Evolutionary conservation across 139 green algal species (phyloP).

Genomic region (Picochlorum sp.): DNA sequence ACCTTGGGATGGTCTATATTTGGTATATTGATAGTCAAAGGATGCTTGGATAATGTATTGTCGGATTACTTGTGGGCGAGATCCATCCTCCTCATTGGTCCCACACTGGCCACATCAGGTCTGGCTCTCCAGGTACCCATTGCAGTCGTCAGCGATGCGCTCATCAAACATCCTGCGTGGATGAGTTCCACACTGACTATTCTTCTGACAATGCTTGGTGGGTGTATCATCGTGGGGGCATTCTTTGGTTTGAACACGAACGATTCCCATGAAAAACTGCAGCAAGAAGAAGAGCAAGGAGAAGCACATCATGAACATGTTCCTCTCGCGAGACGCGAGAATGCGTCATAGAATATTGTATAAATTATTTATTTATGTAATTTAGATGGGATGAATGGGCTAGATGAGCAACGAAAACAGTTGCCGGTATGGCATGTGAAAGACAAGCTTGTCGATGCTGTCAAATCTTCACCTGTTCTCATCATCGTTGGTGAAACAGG

Average conservation of each 20-base stretch:
- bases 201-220: slow-evolving; percentile 49
- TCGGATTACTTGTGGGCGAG: slow-evolving; percentile 93
- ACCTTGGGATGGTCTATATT: slow-evolving; percentile 24
- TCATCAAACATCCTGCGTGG: slow-evolving; percentile 41
- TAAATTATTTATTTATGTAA: neutral
- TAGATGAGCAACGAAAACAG: slow-evolving; percentile 33
- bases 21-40: slow-evolving; percentile 31
- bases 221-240: slow-evolving; percentile 47
- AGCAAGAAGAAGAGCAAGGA: neutral
- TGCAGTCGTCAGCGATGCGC: slow-evolving; percentile 28
- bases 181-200: slow-evolving; percentile 18
- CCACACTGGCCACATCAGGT: slow-evolving; percentile 79
- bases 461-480: slow-evolving; percentile 31
- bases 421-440: slow-evolving; percentile 57
- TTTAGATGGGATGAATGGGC: neutral
- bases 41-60: slow-evolving; percentile 90
- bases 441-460: slow-evolving; percentile 45
- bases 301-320: neutral
- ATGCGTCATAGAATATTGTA: neutral
- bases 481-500: slow-evolving; percentile 78
- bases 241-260: slow-evolving; percentile 49
- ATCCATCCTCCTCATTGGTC: slow-evolving; percentile 82
- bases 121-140: slow-evolving; percentile 74
- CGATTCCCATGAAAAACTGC: neutral
- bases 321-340: neutral